phyloP scores from a whole-genome alignment of 2,329 filamentous ascomycete genomes.

The Penicillium hordei region DNA sequence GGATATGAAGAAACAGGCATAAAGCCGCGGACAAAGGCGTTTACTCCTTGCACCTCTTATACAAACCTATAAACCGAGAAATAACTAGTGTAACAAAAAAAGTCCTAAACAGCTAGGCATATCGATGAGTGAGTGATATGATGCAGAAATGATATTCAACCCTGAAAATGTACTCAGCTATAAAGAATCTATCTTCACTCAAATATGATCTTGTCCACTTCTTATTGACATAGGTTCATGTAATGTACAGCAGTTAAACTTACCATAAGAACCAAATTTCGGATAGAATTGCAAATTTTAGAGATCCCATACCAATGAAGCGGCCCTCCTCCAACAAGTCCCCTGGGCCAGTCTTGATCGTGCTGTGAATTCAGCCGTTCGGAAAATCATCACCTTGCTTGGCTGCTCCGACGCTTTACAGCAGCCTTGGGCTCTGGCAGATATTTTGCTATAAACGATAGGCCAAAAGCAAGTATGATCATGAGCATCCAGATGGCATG shows the following conservation, averaged over 20 bases:
- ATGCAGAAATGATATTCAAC: not conserved
- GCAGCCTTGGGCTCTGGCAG: conserved; percentile 16
- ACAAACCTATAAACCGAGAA: not conserved
- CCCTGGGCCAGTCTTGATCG: not conserved
- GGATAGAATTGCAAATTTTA: not conserved
- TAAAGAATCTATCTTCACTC: not conserved
- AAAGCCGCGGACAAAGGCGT: not conserved
- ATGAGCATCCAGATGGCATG: conserved; percentile 60
- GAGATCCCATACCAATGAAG: not conserved
- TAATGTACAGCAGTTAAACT: not conserved
- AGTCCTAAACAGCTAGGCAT: not conserved
- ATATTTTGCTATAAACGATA: conserved; percentile 30
- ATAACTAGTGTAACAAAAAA: not conserved
- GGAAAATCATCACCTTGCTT: not conserved
- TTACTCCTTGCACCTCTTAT: not conserved
- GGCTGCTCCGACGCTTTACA: not conserved
- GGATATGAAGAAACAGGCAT: not conserved
- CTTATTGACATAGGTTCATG: not conserved
- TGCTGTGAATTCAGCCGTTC: not conserved
- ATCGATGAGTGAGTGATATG: not conserved
- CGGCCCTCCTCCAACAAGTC: not conserved
- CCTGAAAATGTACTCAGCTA: no score
- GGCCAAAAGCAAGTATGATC: conserved; percentile 35
- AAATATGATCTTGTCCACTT: no score
- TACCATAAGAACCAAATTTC: not conserved